Percentiles rank a stretch among this genome's conserved stretches.
Evolutionary conservation across 2,329 filamentous ascomycete species (phyloP).

Genomic region (Epichloe aotearoae): DNA sequence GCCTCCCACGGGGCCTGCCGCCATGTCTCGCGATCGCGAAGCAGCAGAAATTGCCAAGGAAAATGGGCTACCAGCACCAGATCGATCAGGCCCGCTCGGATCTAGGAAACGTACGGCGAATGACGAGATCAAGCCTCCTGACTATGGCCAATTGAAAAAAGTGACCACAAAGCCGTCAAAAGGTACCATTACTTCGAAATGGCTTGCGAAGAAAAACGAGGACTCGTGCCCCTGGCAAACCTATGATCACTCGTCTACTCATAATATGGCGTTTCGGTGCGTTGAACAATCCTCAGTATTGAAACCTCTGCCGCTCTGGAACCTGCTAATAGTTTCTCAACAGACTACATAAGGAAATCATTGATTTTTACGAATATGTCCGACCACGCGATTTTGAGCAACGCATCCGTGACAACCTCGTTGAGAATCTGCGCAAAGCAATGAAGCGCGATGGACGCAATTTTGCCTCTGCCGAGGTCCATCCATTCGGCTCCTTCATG

Average conservation of each 20-base stretch:
- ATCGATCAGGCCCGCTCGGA: constrained; percentile 35
- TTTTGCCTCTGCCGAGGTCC: constrained; percentile 49
- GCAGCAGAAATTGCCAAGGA: constrained; percentile 9
- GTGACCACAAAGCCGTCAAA: constrained; percentile 33
- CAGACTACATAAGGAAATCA: constrained; percentile 79
- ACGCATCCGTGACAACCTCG: constrained; percentile 56
- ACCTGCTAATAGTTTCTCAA: not conserved
- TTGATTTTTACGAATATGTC: constrained; percentile 80
- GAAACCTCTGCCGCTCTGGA: not conserved
- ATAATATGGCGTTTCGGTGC: constrained; percentile 44
- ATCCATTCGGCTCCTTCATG: constrained; percentile 86
- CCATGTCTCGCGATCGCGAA: not conserved
- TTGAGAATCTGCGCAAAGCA: constrained; percentile 51
- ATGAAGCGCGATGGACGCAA: constrained; percentile 37
- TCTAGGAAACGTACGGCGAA: constrained; percentile 63
- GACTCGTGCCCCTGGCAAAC: constrained; percentile 50
- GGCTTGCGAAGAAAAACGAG: constrained; percentile 31
- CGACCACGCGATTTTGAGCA: constrained; percentile 67
- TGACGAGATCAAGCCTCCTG: constrained; percentile 49
- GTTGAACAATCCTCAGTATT: constrained; percentile 11
- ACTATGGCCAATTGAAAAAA: constrained; percentile 39
- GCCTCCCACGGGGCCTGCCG: not conserved
- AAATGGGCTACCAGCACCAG: constrained; percentile 8
- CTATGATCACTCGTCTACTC: constrained; percentile 39
- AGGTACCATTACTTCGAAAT: constrained; percentile 37